Evolutionary conservation across 805 yeast genomes (phyloP).

Genomic region (Candida tammaniensis): DNA sequence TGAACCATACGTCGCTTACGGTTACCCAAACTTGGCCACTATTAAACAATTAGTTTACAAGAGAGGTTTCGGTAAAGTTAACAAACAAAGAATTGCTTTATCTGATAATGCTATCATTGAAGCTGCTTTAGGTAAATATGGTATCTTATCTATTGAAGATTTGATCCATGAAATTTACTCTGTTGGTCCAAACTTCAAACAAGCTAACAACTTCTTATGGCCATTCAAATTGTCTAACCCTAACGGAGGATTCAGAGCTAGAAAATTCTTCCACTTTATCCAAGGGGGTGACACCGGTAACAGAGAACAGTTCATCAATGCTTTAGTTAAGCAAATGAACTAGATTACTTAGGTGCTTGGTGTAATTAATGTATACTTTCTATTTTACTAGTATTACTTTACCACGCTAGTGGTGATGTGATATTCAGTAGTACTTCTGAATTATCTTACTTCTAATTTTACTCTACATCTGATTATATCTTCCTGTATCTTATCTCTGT

Average conservation of each 20-base stretch:
- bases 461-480: too few species aligned
- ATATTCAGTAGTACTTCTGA: too few species aligned
- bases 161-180: slow-evolving; percentile 94
- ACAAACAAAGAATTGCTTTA: slow-evolving; percentile 92
- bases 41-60: slow-evolving; percentile 91
- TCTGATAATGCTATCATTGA: slow-evolving; percentile 87
- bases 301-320: slow-evolving; percentile 95
- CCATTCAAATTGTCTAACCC: slow-evolving; percentile 97
- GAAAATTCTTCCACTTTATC: slow-evolving; percentile 96
- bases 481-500: too few species aligned
- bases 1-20: slow-evolving; percentile 96
- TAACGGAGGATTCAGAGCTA: slow-evolving; percentile 97
- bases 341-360: slow-evolving; percentile 45
- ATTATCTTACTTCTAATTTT: slow-evolving; percentile 1
- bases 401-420: not conserved
- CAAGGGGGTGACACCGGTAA: slow-evolving; percentile 99
- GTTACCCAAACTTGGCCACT: slow-evolving; percentile 93
- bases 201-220: slow-evolving; percentile 97
- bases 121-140: slow-evolving; percentile 86
- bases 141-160: slow-evolving; percentile 88
- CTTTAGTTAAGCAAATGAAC: slow-evolving; percentile 91
- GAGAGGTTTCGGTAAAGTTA: slow-evolving; percentile 97
- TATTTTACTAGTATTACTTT: not conserved
- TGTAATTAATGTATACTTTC: slow-evolving; percentile 1
- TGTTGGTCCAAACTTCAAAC: slow-evolving; percentile 98